These are phyloP conservation scores for Kokia cookei DNA, from an alignment of 441 rosid species.

Conservation along the genomic window DNA sequence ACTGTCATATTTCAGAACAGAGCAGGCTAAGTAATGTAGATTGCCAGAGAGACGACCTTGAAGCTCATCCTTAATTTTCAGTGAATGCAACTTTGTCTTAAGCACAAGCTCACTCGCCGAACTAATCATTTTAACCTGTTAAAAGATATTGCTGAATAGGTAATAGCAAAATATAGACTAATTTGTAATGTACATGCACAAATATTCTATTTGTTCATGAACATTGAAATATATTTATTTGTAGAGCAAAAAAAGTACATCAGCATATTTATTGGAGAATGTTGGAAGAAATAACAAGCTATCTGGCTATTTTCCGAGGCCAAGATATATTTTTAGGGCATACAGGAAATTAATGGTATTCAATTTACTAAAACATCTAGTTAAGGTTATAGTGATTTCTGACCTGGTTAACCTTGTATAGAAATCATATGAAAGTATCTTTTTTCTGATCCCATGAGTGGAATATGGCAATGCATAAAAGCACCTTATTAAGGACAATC, in stretches of 20 bases:
- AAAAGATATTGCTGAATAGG: conserved; percentile 13
- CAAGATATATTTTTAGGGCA: background rate
- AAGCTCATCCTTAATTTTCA: conserved; percentile 92
- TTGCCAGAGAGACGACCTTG: conserved; percentile 54
- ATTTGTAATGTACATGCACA: background rate
- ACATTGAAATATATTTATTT: background rate
- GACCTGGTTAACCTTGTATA: background rate
- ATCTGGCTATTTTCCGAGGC: background rate
- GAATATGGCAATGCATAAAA: background rate
- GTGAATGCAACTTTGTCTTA: conserved; percentile 86
- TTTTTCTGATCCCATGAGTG: background rate
- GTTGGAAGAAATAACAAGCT: background rate
- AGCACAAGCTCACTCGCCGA: conserved; percentile 66
- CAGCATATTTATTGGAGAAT: background rate
- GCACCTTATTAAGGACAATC: background rate
- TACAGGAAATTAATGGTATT: background rate
- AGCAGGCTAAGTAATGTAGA: conserved; percentile 72
- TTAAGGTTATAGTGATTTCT: background rate
- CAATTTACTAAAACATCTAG: background rate
- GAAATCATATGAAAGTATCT: background rate
- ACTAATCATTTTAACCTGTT: conserved; percentile 74
- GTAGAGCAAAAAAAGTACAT: background rate
- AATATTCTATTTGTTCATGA: background rate
- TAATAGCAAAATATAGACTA: conserved; percentile 5
- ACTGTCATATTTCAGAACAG: conserved; percentile 70